Evolutionary conservation across 306 rosid species (phyloP).

Genomic region (Abrus pulchellus): DNA sequence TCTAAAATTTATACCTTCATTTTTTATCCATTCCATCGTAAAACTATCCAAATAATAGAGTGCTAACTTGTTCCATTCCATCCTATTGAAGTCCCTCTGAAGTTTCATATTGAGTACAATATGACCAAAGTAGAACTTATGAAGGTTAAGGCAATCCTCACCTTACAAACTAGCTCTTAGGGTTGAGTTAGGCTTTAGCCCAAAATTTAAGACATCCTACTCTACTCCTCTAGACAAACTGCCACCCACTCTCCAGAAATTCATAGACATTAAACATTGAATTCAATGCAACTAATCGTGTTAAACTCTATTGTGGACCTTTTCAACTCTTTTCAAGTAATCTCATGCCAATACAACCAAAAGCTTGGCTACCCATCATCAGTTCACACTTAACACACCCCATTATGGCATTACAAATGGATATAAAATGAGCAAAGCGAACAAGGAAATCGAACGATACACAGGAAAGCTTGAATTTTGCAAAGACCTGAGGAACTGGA

Average conservation of each 20-base stretch:
- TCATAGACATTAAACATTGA: neutral
- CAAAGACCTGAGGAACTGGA: conserved; percentile 81
- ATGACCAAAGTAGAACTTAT: too few relatives aligned
- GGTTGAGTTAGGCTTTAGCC: too few relatives aligned
- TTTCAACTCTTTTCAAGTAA: neutral
- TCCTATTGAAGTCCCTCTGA: neutral
- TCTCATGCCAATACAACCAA: neutral
- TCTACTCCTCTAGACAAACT: neutral
- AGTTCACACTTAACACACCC: conserved; percentile 3
- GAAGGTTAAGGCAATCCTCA: too few relatives aligned
- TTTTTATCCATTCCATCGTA: neutral
- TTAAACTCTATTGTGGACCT: neutral
- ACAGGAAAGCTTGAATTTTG: neutral
- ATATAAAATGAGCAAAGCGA: conserved; percentile 16
- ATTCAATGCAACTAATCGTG: neutral
- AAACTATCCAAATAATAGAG: neutral
- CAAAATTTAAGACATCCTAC: too few relatives aligned
- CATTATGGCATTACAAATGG: neutral
- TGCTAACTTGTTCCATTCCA: neutral
- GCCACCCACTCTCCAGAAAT: neutral
- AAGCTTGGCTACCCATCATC: neutral
- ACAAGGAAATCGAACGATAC: neutral
- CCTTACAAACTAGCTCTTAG: too few relatives aligned
- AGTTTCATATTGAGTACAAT: too few relatives aligned
- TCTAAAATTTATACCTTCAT: neutral